Evolutionary conservation across 2,329 filamentous ascomycete species (phyloP).

Genomic region (Trichoderma sp.): DNA sequence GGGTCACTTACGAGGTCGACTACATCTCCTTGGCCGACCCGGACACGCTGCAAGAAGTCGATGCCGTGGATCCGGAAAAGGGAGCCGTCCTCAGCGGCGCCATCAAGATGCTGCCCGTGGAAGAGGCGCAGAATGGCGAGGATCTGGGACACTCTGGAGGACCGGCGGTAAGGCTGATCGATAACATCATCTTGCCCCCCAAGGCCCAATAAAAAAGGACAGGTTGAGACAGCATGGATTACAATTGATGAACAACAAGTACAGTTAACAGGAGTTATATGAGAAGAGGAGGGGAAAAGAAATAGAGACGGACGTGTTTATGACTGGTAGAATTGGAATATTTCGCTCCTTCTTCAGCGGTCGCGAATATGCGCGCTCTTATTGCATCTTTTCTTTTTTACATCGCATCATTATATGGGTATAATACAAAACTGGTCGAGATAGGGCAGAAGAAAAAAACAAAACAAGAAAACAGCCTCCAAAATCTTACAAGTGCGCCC

Average conservation of each 20-base stretch:
- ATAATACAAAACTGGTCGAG: conserved; percentile 10
- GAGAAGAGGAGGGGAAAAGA: not conserved
- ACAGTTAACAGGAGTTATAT: not conserved
- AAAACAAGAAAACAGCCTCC: not conserved
- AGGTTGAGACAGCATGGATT: not conserved
- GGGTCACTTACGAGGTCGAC: conserved; percentile 77
- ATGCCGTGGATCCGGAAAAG: conserved; percentile 61
- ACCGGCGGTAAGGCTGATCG: conserved; percentile 81
- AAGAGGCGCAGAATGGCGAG: conserved; percentile 66
- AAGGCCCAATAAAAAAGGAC: conserved; percentile 34
- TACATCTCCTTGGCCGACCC: conserved; percentile 91
- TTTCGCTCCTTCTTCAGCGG: not conserved
- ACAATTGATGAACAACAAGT: conserved; percentile 3
- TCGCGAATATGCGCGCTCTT: not conserved
- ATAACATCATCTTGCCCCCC: conserved; percentile 72
- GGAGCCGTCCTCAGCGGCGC: conserved; percentile 89
- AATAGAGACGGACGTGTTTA: not conserved
- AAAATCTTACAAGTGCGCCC: conserved; percentile 46
- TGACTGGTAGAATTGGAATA: not conserved
- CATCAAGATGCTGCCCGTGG: conserved; percentile 81
- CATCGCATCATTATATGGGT: conserved; percentile 9
- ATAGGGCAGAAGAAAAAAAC: not conserved
- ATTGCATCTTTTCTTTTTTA: not conserved
- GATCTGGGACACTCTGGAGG: conserved; percentile 70
- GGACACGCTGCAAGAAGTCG: conserved; percentile 74